These are phyloP conservation scores for Alternaria gansuensis DNA, from an alignment of 2,329 filamentous ascomycete species.

Conservation along the genomic window DNA sequence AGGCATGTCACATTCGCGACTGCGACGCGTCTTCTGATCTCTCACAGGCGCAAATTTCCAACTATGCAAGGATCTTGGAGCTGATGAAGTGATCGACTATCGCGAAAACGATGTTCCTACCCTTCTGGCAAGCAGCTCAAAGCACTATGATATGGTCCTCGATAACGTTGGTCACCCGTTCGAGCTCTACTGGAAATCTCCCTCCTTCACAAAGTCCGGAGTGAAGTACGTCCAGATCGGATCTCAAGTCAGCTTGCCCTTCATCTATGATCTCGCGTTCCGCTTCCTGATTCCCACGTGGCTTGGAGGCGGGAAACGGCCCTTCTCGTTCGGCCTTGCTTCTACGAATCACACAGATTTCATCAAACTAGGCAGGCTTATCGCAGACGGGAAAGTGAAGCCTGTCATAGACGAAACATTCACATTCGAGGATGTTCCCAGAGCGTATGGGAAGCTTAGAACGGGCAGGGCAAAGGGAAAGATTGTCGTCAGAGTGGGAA, in stretches of 20 bases:
- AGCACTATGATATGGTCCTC: constrained; percentile 62
- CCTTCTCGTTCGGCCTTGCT: constrained; percentile 50
- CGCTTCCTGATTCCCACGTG: constrained; percentile 42
- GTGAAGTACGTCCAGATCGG: constrained; percentile 36
- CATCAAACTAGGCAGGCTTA: constrained; percentile 60
- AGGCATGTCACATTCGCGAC: background rate
- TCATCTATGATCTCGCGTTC: constrained; percentile 29
- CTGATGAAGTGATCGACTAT: constrained; percentile 70
- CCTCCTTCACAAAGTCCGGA: constrained; percentile 23
- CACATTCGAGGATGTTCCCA: constrained; percentile 61
- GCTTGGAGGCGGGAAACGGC: constrained; percentile 60
- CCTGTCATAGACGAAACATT: constrained; percentile 64
- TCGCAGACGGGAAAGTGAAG: constrained; percentile 65
- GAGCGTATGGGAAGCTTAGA: constrained; percentile 66
- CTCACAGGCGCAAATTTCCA: constrained; percentile 60
- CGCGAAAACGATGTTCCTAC: constrained; percentile 58
- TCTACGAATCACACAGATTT: constrained; percentile 31
- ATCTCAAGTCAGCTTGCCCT: constrained; percentile 27
- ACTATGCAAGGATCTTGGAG: constrained; percentile 65
- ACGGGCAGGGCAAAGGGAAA: constrained; percentile 65
- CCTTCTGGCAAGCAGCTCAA: constrained; percentile 56
- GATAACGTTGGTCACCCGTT: constrained; percentile 62
- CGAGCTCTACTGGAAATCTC: constrained; percentile 34
- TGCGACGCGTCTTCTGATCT: background rate
- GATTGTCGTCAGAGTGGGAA: constrained; percentile 56